Evolutionary conservation across 768 basidiomycete genomes (phyloP).

Genomic region (Tylopilus sp.): DNA sequence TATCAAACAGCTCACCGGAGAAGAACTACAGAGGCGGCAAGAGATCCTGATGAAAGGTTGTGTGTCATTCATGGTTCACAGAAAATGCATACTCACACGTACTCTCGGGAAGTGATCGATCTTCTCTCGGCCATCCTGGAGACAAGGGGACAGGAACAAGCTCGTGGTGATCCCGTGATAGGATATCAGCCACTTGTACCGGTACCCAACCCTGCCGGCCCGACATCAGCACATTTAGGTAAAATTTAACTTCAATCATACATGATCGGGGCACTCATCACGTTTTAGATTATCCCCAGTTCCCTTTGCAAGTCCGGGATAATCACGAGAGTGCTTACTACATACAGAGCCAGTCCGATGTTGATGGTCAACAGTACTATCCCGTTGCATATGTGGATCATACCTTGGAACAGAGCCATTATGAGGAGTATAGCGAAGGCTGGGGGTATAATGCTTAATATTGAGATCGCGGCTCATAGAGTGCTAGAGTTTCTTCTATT

Average conservation of each 20-base stretch:
- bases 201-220: background rate
- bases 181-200: background rate
- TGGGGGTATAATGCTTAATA: background rate
- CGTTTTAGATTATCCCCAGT: background rate
- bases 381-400: background rate
- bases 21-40: conserved; percentile 15
- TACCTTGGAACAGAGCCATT: background rate
- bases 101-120: conserved; percentile 3
- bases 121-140: background rate
- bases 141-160: background rate
- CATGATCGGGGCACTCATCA: background rate
- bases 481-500: background rate
- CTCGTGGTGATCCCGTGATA: background rate
- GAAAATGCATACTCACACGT: background rate
- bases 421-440: background rate
- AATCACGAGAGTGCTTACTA: background rate
- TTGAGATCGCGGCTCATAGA: background rate
- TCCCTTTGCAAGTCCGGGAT: background rate
- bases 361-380: background rate
- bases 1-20: conserved; percentile 19
- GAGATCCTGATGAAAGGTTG: conserved; percentile 25
- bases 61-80: background rate
- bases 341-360: background rate
- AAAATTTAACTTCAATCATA: background rate
- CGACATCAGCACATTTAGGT: background rate